phyloP scores from a whole-genome alignment of 371 early-diverging fungal genomes.

The Sanchytrium tribonematis region DNA sequence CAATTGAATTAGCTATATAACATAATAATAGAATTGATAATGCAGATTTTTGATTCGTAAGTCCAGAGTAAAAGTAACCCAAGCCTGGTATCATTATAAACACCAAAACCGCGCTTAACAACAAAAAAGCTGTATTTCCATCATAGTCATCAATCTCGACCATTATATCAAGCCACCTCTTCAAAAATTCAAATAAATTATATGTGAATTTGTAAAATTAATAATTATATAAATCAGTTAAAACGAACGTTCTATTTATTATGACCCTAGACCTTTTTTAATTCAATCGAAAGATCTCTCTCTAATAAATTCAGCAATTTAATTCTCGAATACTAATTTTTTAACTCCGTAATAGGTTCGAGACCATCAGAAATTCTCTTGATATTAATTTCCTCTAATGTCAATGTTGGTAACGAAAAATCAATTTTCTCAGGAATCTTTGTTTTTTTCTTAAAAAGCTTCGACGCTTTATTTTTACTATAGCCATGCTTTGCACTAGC shows the following conservation, averaged over 20 bases:
- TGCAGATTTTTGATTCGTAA: constrained; percentile 53
- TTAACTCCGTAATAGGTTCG: neutral
- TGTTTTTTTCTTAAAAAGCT: neutral
- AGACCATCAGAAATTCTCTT: neutral
- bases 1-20: constrained; percentile 35
- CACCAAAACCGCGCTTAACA: constrained; percentile 4
- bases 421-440: neutral
- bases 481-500: neutral
- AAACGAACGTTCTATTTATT: no score
- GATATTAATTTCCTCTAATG: neutral
- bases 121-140: constrained; percentile 3
- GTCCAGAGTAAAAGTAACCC: constrained; percentile 67
- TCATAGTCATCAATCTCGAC: no score
- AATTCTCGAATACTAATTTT: neutral
- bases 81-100: constrained; percentile 26
- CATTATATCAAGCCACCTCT: no score
- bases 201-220: no score
- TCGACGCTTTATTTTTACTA: neutral
- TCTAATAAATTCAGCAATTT: no score
- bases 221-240: no score
- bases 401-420: neutral
- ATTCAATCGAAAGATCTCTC: no score
- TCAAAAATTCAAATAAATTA: no score
- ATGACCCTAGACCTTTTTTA: no score
- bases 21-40: constrained; percentile 41